Evolutionary conservation across 768 basidiomycete species (phyloP), one percentile per base, ranked within the genome.

Genomic region (Boletus rubropictus): DNA sequence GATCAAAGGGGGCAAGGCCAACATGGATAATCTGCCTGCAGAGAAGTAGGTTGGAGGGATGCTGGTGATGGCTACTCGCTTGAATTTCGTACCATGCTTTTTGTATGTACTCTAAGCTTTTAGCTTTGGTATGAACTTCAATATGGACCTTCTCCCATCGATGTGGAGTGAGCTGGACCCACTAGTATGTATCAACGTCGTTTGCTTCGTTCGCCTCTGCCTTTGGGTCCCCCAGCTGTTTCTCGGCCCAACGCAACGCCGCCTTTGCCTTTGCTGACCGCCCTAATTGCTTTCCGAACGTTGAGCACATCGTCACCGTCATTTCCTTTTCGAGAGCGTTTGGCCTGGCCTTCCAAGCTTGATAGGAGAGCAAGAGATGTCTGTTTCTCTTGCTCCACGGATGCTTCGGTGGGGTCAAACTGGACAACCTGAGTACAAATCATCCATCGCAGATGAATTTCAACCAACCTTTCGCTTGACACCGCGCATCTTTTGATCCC

Each of bases 401-500:
- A 72, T 6, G 72, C 72, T 60, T 93, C 91, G 10, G 83, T 79
- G 0, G 93, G 81, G 5, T 91, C 89, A 62, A 96, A 98, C 88
- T 96, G 56, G 22, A 22, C 31, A 40, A 17, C n/a, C 27, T 44
- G 44, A 53, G 44, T 29, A 25, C 25, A 33, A 32, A 0, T 43
- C 39, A 48, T 41, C 24, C 35, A 12, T 20, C 24, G 12, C n/a
- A 44, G 8, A 24, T 9, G 3, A 41, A 10, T 27, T 17, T 31
- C 21, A 33, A 24, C n/a, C 1, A 17, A 90, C 91, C 84, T 97
- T 97, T 58, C 96, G 81, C 72, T 97, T 98, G 39, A 93, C 70
- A 6, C 93, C 92, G 29, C 80, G 80, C 36, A 82, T 63, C 67
- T 90, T 93, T 65, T 89, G 87, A 68, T 99, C 96, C 11, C 94